A percentile compares a stretch with the other conserved stretches of the same genome.
These are phyloP conservation scores for Boechera divaricarpa DNA, from an alignment of 345 rosid species.

Conservation along the genomic window DNA sequence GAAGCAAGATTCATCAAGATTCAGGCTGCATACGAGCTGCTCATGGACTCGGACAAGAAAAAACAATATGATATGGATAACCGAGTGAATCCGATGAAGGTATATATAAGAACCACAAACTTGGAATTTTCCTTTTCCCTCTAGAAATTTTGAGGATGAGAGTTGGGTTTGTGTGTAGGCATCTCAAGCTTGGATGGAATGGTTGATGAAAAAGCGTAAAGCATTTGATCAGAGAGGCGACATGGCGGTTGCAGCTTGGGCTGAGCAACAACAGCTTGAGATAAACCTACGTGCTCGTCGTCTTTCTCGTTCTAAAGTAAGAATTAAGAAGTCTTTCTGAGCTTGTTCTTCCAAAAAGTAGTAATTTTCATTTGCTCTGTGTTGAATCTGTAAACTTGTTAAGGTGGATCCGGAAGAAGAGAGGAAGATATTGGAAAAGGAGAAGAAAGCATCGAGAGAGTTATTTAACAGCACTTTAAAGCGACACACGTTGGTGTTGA, in stretches of 20 bases:
- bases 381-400: conserved; percentile 7
- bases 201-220: conserved; percentile 89
- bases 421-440: conserved; percentile 75
- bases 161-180: conserved; percentile 57
- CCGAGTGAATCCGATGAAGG: conserved; percentile 92
- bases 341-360: not conserved
- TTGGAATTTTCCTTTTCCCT: not conserved
- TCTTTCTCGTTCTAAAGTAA: conserved; percentile 89
- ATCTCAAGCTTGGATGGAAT: conserved; percentile 98
- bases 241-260: conserved; percentile 96
- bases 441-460: conserved; percentile 82
- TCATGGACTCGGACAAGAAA: conserved; percentile 73
- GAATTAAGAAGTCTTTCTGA: not conserved
- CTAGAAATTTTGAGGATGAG: not conserved
- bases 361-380: not conserved
- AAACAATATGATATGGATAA: conserved; percentile 82
- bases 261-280: conserved; percentile 95
- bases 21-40: conserved; percentile 97
- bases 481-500: conserved; percentile 80
- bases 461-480: conserved; percentile 64
- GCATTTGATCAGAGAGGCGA: conserved; percentile 96
- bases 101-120: conserved; percentile 22
- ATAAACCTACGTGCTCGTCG: conserved; percentile 82
- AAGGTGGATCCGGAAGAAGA: conserved; percentile 95
- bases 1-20: conserved; percentile 96